Percentiles rank a stretch among this genome's conserved stretches.
These are phyloP conservation scores for Chalaropsis thielavioides DNA, from an alignment of 2,329 filamentous ascomycete species.

Conservation along the genomic window DNA sequence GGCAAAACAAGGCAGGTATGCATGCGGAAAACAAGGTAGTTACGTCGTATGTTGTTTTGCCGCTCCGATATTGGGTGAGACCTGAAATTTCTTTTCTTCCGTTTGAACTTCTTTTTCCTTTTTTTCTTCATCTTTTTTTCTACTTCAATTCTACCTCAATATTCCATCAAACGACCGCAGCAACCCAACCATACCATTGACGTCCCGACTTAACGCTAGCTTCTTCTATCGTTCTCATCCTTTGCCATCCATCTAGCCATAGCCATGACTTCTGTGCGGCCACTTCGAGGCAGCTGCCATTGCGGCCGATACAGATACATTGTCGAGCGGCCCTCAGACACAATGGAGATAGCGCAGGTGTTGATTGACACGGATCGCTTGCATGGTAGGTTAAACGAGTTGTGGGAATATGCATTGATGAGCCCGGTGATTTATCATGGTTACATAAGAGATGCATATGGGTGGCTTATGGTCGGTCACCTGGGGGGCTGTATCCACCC, in stretches of 20 bases:
- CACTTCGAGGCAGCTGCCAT: constrained; percentile 54
- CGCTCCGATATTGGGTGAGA: not conserved
- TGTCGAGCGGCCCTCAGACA: constrained; percentile 50
- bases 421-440: not conserved
- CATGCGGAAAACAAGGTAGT: not conserved
- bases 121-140: not conserved
- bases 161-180: not conserved
- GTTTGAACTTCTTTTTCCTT: not conserved
- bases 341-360: constrained; percentile 46
- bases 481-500: not conserved
- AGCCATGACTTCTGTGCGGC: not conserved
- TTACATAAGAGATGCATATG: not conserved
- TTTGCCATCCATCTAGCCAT: not conserved
- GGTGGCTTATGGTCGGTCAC: not conserved
- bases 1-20: not conserved
- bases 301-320: constrained; percentile 78
- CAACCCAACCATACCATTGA: not conserved
- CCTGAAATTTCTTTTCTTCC: not conserved
- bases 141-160: not conserved
- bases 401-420: not conserved
- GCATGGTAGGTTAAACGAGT: constrained; percentile 48
- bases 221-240: not conserved
- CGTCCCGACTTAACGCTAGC: not conserved
- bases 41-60: not conserved
- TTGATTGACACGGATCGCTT: constrained; percentile 57